Evolutionary conservation across 768 basidiomycete species (phyloP).

Genomic region (Hygrophoropsis aurantiaca): DNA sequence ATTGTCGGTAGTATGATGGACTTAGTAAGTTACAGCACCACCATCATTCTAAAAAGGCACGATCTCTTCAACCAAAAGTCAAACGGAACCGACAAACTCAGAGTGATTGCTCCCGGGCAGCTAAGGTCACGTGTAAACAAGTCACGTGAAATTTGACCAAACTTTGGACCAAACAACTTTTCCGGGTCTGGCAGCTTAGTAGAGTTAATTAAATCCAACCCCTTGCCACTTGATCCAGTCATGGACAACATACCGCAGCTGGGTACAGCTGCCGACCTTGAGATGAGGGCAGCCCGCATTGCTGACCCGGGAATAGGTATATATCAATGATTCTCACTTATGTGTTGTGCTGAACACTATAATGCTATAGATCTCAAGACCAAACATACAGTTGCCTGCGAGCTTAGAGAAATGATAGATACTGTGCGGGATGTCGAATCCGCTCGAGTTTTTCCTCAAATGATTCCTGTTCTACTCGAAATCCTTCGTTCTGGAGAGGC

Average conservation of each 20-base stretch:
- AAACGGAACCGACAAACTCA: not conserved
- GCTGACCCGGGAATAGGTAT: slow-evolving; percentile 74
- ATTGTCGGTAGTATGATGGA: no score
- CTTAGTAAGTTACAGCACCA: no score
- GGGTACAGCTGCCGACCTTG: slow-evolving; percentile 57
- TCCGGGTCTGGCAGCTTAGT: slow-evolving; percentile 24
- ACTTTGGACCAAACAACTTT: slow-evolving; percentile 30
- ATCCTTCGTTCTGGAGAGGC: slow-evolving; percentile 69
- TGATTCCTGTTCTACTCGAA: slow-evolving; percentile 73
- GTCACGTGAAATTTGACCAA: slow-evolving; percentile 31
- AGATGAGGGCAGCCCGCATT: slow-evolving; percentile 68
- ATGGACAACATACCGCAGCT: slow-evolving; percentile 48
- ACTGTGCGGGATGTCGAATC: slow-evolving; percentile 75
- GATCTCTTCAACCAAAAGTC: not conserved
- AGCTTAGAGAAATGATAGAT: slow-evolving; percentile 82
- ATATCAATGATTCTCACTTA: slow-evolving; percentile 12
- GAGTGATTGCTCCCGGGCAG: not conserved
- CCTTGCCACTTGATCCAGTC: slow-evolving; percentile 8
- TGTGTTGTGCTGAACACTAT: slow-evolving; percentile 1
- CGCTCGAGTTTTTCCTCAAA: slow-evolving; percentile 63
- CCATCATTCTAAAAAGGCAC: not conserved
- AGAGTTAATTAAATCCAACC: no score
- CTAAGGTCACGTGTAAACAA: slow-evolving; percentile 26
- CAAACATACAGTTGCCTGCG: slow-evolving; percentile 68
- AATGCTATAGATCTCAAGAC: slow-evolving; percentile 59